Base-by-base conservation (phyloP, 208 protist genomes). In the Trypanosoma grayi region DNA sequence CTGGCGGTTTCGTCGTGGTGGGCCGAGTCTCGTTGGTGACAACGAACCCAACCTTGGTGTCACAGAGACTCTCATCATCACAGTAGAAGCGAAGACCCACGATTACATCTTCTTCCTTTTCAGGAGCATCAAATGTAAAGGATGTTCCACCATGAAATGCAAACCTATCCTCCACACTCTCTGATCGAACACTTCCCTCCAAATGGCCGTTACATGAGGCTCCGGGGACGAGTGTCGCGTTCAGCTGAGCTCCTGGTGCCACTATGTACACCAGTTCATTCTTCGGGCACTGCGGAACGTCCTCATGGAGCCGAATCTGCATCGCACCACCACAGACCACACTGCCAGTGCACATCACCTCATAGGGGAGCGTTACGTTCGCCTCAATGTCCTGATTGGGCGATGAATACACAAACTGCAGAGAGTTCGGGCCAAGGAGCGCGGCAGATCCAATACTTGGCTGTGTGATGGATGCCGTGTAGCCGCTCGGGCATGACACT, bases 71-170 rank as follows among this genome's bases (percentile, higher is more conserved):
- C 36, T 66, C 73, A 44, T 61, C 65, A 24, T 73, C 62, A 55
- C 82, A 89, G 62, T 75, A 73, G 45, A 77, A 70, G 20, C 70
- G 68, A 31, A 75, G 59, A 14, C 55, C 66, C 8, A 68, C 70
- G 18, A 73, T 33, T 18, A 76, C 62, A 47, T 80, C 72, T 27
- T 31, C 39, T 73, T 89, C 82, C 18, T 41, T 71, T 11, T 36
- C 43, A 8, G 82, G 60, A 25, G 82, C 82, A 37, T 65, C 48
- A 52, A 79, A 89, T 24, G 48, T 46, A 58, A 83, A 85, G 31
- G 50, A 48, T 11, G 44, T 30, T 27, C 81, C 81, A 50, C 31
- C 55, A 0, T 46, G 20, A 40, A 40, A 60, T 33, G 73, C 28
- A 37, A 71, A 46, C 13, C 33, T 30, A 34, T 37, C 14, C 33